These are phyloP conservation scores for Nigrospora oryzae DNA, from an alignment of 2,329 filamentous ascomycete species.

Conservation along the genomic window DNA sequence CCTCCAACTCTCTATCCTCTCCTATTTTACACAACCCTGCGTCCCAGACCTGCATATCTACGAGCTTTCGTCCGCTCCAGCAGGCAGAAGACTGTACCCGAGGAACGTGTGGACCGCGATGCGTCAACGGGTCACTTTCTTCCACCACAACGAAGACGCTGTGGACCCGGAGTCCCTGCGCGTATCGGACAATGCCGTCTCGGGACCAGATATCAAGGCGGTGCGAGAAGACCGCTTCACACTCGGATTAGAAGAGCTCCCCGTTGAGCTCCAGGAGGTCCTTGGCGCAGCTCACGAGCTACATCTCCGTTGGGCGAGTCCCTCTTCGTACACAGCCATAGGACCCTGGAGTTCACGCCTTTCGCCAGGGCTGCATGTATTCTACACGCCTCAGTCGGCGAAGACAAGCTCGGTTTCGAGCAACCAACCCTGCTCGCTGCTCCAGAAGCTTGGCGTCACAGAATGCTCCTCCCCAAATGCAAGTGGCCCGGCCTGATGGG, in stretches of 20 bases:
- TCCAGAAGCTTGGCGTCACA: slow-evolving; percentile 23
- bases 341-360: slow-evolving; percentile 68
- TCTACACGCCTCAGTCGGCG: slow-evolving; percentile 53
- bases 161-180: slow-evolving; percentile 57
- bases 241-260: slow-evolving; percentile 64
- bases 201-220: slow-evolving; percentile 49
- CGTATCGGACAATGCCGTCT: slow-evolving; percentile 47
- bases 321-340: slow-evolving; percentile 45
- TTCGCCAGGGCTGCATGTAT: slow-evolving; percentile 74
- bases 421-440: slow-evolving; percentile 20
- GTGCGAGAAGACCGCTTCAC: slow-evolving; percentile 76
- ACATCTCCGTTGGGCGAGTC: slow-evolving; percentile 71
- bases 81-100: too few species aligned
- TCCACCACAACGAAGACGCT: slow-evolving; percentile 55
- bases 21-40: too few species aligned
- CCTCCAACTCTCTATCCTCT: too few species aligned
- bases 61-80: too few species aligned
- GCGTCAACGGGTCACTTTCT: slow-evolving; percentile 74
- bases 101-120: slow-evolving; percentile 31
- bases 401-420: slow-evolving; percentile 14
- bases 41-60: too few species aligned
- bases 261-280: slow-evolving; percentile 52
- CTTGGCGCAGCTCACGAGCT: slow-evolving; percentile 62
- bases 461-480: slow-evolving; percentile 25
- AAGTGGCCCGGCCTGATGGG: slow-evolving; percentile 5